Percentiles rank a stretch among this genome's conserved stretches.
Evolutionary conservation across 2,329 filamentous ascomycete species (phyloP).

Genomic region (Zymoseptoria tritici): DNA sequence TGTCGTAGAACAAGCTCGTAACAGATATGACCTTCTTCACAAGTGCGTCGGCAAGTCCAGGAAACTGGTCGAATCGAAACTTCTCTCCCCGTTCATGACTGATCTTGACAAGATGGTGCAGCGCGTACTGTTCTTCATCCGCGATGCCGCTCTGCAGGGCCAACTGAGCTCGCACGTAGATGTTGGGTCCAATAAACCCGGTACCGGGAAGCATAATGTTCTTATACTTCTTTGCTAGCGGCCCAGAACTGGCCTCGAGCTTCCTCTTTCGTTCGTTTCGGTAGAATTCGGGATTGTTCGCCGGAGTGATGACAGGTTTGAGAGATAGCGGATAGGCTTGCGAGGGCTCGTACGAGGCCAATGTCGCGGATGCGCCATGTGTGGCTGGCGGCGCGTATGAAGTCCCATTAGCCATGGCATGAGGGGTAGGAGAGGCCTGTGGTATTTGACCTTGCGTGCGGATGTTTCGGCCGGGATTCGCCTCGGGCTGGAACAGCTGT

Average conservation of each 20-base stretch:
- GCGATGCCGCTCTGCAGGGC: constrained; percentile 72
- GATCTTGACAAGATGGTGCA: constrained; percentile 91
- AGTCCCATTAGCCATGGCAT: constrained; percentile 47
- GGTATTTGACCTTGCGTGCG: constrained; percentile 40
- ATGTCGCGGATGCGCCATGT: constrained; percentile 40
- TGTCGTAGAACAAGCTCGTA: constrained; percentile 69
- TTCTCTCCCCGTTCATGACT: constrained; percentile 92
- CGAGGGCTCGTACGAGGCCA: constrained; percentile 64
- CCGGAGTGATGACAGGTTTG: constrained; percentile 66
- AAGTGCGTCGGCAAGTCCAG: constrained; percentile 77
- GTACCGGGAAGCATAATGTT: constrained; percentile 57
- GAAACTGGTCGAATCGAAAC: constrained; percentile 89
- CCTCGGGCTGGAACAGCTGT: constrained; percentile 78
- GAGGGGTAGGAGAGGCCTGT: constrained; percentile 37
- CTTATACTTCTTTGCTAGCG: constrained; percentile 39
- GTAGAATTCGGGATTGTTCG: constrained; percentile 65
- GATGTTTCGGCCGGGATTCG: constrained; percentile 55
- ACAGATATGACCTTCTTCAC: constrained; percentile 78
- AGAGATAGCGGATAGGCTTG: constrained; percentile 56
- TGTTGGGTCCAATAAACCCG: constrained; percentile 66
- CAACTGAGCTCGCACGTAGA: constrained; percentile 81
- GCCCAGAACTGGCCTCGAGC: constrained; percentile 31
- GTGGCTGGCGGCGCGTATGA: constrained; percentile 18
- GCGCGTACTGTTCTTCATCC: constrained; percentile 81
- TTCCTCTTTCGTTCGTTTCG: constrained; percentile 48